Evolutionary conservation across 2,329 filamentous ascomycete species (phyloP).

Genomic region (Sporothrix pallida): DNA sequence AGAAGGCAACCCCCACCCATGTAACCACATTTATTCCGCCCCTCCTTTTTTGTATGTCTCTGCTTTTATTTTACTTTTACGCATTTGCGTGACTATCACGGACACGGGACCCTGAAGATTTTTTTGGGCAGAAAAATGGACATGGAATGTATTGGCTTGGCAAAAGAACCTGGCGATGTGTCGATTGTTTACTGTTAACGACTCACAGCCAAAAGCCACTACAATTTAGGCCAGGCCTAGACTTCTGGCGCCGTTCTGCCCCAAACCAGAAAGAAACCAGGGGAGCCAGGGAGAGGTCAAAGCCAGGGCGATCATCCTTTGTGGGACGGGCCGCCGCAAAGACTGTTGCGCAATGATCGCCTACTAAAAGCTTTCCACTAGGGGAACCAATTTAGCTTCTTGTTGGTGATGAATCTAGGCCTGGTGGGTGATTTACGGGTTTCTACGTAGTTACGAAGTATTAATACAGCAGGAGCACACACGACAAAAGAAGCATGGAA

Average conservation of each 20-base stretch:
- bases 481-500: neutral
- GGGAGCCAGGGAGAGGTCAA: neutral
- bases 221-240: neutral
- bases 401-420: conserved; percentile 6
- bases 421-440: no score
- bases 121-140: neutral
- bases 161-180: neutral
- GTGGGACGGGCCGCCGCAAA: conserved; percentile 20
- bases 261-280: neutral
- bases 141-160: neutral
- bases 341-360: conserved; percentile 19
- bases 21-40: neutral
- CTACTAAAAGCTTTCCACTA: neutral
- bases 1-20: neutral
- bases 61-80: neutral
- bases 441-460: neutral
- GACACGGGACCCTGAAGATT: neutral
- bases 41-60: neutral
- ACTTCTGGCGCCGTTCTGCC: neutral
- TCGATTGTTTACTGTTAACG: no score
- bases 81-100: neutral
- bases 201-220: no score
- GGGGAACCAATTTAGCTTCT: neutral
- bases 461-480: neutral
- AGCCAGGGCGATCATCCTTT: neutral